Conservation (phyloP, 2,329 filamentous ascomycete species). For the Fusarium phyllophilum region DNA sequence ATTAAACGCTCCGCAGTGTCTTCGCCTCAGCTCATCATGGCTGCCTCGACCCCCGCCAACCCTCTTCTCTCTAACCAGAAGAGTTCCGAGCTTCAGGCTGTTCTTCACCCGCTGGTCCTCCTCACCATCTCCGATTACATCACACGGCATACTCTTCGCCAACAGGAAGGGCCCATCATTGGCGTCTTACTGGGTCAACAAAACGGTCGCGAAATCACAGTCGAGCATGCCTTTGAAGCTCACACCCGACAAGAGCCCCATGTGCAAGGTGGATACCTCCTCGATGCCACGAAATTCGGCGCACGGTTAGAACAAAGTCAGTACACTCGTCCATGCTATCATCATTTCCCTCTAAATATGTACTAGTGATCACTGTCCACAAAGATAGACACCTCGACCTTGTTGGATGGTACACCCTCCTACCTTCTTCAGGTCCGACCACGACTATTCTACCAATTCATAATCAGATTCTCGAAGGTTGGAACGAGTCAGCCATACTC, state of each 20-base stretch:
- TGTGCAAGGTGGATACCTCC: slow-evolving; percentile 65
- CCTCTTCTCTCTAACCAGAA: slow-evolving; percentile 73
- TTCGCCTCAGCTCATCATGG: slow-evolving; percentile 54
- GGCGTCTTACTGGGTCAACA: slow-evolving; percentile 93
- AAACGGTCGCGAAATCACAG: slow-evolving; percentile 87
- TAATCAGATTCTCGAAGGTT: slow-evolving; percentile 75
- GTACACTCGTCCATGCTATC: slow-evolving; percentile 42
- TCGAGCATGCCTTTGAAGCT: slow-evolving; percentile 93
- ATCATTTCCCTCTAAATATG: neutral
- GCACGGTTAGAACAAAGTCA: slow-evolving; percentile 85
- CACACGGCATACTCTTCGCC: slow-evolving; percentile 85
- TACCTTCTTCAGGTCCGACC: slow-evolving; percentile 77
- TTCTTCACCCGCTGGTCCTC: slow-evolving; percentile 92
- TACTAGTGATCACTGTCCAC: slow-evolving; percentile 86
- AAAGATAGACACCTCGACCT: slow-evolving; percentile 84
- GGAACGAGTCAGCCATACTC: slow-evolving; percentile 88
- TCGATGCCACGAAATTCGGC: slow-evolving; percentile 79
- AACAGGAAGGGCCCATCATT: slow-evolving; percentile 78
- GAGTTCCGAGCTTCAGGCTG: slow-evolving; percentile 79
- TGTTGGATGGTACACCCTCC: slow-evolving; percentile 91
- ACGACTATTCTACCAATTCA: slow-evolving; percentile 78
- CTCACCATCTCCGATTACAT: slow-evolving; percentile 98
- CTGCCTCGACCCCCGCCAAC: slow-evolving; percentile 55
- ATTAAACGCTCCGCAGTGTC: neutral
- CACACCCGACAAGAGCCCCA: slow-evolving; percentile 59